These are phyloP conservation scores for Geotrichum aggregatum DNA, from an alignment of 1,139 yeast genomes.

Conservation along the genomic window DNA sequence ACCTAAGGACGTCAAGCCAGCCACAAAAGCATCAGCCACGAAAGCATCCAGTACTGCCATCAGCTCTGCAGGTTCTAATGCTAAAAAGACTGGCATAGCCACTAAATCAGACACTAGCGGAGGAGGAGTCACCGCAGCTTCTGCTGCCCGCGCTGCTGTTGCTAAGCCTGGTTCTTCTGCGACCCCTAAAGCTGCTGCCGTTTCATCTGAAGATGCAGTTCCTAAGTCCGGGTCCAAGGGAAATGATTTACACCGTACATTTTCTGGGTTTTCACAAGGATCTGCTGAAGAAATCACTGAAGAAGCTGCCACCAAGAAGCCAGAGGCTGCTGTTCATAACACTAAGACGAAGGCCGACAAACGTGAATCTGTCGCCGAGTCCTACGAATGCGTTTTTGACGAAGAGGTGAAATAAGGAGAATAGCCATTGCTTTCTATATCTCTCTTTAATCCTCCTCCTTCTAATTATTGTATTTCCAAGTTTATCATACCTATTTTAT, in stretches of 20 bases:
- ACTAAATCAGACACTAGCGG: conserved; percentile 8
- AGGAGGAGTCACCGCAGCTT: conserved; percentile 18
- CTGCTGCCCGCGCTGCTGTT: conserved; percentile 17
- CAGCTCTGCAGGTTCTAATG: not conserved
- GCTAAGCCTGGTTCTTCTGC: conserved; percentile 3
- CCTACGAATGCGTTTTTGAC: conserved; percentile 9
- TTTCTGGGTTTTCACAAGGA: conserved; percentile 24
- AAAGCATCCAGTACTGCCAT: conserved; percentile 9
- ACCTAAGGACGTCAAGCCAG: not conserved
- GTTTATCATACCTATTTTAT: no score
- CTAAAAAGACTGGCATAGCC: conserved; percentile 4
- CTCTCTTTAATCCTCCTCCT: no score
- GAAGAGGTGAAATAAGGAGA: conserved; percentile 4
- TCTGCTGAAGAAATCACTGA: conserved; percentile 12
- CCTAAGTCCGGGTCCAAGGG: not conserved
- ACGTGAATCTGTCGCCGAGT: conserved; percentile 4
- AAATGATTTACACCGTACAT: conserved; percentile 13
- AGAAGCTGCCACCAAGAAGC: not conserved
- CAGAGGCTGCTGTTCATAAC: not conserved
- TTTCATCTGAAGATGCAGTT: conserved; percentile 6
- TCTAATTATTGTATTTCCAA: no score
- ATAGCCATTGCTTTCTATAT: not conserved
- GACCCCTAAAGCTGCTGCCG: conserved; percentile 8
- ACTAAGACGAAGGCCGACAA: not conserved
- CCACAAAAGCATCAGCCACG: not conserved